These are phyloP conservation scores for Myxozyma sirexii DNA, from an alignment of 805 yeast species.

Conservation along the genomic window DNA sequence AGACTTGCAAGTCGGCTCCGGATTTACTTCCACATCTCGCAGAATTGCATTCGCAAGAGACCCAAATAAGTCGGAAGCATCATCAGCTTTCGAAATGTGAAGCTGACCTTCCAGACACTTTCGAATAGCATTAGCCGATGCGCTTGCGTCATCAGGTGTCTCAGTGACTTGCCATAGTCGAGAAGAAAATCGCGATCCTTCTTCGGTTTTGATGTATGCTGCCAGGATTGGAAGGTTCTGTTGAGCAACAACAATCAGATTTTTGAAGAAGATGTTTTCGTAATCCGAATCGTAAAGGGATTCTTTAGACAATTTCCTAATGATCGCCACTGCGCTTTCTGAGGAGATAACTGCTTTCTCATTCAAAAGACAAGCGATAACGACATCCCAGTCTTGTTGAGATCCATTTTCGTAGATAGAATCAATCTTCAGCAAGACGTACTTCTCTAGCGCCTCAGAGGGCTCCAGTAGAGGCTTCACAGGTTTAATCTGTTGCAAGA, in stretches of 20 bases:
- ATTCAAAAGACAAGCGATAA: constrained; percentile 8
- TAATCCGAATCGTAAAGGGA: constrained; percentile 37
- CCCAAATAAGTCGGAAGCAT: constrained; percentile 11
- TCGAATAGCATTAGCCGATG: constrained; percentile 21
- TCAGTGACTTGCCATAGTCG: constrained; percentile 35
- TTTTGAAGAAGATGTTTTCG: constrained; percentile 42
- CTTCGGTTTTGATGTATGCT: constrained; percentile 42
- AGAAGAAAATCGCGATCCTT: constrained; percentile 46
- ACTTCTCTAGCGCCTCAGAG: constrained; percentile 9
- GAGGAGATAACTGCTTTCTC: constrained; percentile 12
- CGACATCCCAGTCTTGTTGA: constrained; percentile 21
- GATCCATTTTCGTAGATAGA: constrained; percentile 11
- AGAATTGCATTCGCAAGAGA: constrained; percentile 24
- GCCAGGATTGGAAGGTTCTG: constrained; percentile 29
- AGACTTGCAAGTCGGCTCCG: constrained; percentile 19
- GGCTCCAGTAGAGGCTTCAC: constrained; percentile 1
- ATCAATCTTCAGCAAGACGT: background rate
- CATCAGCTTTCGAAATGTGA: constrained; percentile 1
- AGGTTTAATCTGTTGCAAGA: constrained; percentile 7
- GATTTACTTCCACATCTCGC: constrained; percentile 24
- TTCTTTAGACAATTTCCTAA: constrained; percentile 5
- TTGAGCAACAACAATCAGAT: constrained; percentile 13
- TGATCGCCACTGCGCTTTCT: constrained; percentile 2
- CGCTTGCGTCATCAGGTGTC: constrained; percentile 4
- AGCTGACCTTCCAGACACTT: constrained; percentile 28